A percentile compares a stretch with the other conserved stretches of the same genome.
Conservation (phyloP, 169 alveolate genomes). For the Cryptosporidium sp. region DNA sequence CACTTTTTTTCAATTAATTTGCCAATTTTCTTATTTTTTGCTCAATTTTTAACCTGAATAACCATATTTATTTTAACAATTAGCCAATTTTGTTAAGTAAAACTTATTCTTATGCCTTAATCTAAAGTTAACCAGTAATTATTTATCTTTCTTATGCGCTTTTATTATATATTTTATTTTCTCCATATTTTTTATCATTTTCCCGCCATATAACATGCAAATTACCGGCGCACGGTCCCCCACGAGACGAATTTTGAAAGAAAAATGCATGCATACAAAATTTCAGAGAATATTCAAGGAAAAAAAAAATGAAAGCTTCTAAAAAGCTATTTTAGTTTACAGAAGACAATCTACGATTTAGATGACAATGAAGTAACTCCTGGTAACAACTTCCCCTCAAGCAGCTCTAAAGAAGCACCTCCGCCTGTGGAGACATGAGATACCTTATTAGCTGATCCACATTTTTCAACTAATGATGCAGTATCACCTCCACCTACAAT, state of each 20-base stretch:
- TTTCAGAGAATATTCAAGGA: background rate
- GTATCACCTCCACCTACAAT: constrained; percentile 98
- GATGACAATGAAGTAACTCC: constrained; percentile 93
- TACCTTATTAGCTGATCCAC: constrained; percentile 87
- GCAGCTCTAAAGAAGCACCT: constrained; percentile 97
- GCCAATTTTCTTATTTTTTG: too few relatives aligned
- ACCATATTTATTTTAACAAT: background rate
- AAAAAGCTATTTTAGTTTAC: background rate
- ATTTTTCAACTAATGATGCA: constrained; percentile 90
- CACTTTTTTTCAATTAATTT: background rate
- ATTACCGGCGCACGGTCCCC: background rate
- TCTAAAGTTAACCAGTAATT: too few relatives aligned
- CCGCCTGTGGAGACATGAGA: constrained; percentile 99
- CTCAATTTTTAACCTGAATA: background rate
- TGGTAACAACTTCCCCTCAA: constrained; percentile 98
- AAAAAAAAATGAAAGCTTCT: background rate
- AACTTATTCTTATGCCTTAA: background rate
- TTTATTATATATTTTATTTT: too few relatives aligned
- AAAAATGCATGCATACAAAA: background rate
- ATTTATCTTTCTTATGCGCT: background rate
- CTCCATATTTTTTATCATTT: background rate
- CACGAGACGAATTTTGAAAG: background rate
- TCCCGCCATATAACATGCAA: background rate
- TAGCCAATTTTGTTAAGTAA: too few relatives aligned
- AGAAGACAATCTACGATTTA: constrained; percentile 29